A percentile compares a stretch with the other conserved stretches of the same genome.
These are phyloP conservation scores for Clonostachys chloroleuca DNA, from an alignment of 2,329 filamentous ascomycete species.

Conservation along the genomic window DNA sequence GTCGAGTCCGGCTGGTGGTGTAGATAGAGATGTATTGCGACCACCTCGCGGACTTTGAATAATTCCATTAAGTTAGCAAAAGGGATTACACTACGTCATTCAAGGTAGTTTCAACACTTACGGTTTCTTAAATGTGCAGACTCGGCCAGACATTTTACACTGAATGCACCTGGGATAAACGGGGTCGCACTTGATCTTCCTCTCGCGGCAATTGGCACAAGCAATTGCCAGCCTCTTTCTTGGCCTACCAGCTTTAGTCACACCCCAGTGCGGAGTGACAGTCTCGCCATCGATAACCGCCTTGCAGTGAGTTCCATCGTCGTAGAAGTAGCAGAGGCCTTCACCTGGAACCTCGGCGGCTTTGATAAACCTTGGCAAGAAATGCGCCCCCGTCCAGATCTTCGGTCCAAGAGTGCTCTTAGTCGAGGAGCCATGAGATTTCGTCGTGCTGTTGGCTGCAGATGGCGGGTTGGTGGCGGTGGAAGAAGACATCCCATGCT, in stretches of 20 bases:
- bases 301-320: constrained; percentile 78
- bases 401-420: constrained; percentile 62
- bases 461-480: constrained; percentile 16
- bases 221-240: constrained; percentile 87
- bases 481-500: constrained; percentile 14
- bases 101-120: constrained; percentile 41
- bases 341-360: constrained; percentile 69
- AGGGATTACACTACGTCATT: no score
- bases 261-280: constrained; percentile 88
- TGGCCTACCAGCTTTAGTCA: constrained; percentile 91
- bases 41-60: constrained; percentile 55
- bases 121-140: constrained; percentile 84
- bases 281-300: constrained; percentile 79
- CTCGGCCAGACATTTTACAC: constrained; percentile 84
- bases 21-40: constrained; percentile 51
- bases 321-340: constrained; percentile 80
- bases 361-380: constrained; percentile 60
- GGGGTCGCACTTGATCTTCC: constrained; percentile 96
- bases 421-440: constrained; percentile 33
- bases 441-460: constrained; percentile 16
- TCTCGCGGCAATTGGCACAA: constrained; percentile 90
- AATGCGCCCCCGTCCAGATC: constrained; percentile 66
- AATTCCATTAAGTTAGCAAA: not conserved
- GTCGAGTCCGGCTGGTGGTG: constrained; percentile 46
- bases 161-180: constrained; percentile 84